Base-by-base conservation (phyloP, 83 land plant genomes). In the Isoetes engelmannii region DNA sequence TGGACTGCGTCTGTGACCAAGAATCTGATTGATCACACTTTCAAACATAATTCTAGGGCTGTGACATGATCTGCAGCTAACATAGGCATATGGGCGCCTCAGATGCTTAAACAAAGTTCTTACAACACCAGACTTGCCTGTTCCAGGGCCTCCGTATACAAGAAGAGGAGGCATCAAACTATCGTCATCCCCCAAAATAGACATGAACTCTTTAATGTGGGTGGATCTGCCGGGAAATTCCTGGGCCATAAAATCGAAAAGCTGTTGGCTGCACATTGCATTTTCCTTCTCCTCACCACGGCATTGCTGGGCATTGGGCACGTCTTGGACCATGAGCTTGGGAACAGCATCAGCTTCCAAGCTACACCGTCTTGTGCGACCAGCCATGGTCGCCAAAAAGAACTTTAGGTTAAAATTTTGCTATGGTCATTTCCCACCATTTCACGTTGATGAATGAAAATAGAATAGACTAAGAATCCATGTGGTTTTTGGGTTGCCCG, bases 91-190 rank as follows among this genome's bases (percentile, higher is more conserved):
- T 6, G 89, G 96, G 28, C 96, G 79, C 12, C 77, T 74, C 54
- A 93, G 74, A 50, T 83, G 84, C 69, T 65, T 69, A 48, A 93
- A 81, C 5, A 75, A 37, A 50, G 84, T 81, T 18, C 82, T 75
- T 48, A 86, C 61, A 12, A 84, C 65, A 63, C 85, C 79, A 15
- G 98, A 87, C 67, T 93, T 93, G 19, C 98, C 98, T 28, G 87
- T 84, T 2, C 88, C 83, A 46, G 85, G 61, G 5, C 85, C 85
- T 45, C 98, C 98, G 55, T 87, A 87, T 4, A 93, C 46, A 65
- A 93, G 77, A 56, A 88, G 59, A 21, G 98, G 96, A 15, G 79
- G 70, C 5, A 72, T 37, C 72, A 87, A 72, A 1, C 83, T 82
- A 62, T 88, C 86, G 5, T 79, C 51, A 15, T 86, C 79, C n/a